Conservation (phyloP, 768 basidiomycete genomes). For the Amanita phalloides region DNA sequence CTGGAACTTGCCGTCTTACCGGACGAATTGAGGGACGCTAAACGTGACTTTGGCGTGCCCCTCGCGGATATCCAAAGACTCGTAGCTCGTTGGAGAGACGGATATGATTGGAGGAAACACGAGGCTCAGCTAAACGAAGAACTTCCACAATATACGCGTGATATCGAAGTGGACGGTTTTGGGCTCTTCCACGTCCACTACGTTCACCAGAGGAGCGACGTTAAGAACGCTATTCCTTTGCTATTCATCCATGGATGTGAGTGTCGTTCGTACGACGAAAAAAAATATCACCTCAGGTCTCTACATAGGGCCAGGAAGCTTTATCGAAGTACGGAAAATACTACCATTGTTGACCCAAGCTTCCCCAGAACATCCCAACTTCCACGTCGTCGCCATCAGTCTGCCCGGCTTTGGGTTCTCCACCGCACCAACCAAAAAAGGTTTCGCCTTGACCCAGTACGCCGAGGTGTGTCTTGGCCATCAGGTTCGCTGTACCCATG, state of each 20-base stretch:
- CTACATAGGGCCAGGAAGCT: slow-evolving; percentile 46
- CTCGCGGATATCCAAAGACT: slow-evolving; percentile 38
- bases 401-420: slow-evolving; percentile 59
- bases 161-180: slow-evolving; percentile 36
- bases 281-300: not conserved
- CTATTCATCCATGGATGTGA: slow-evolving; percentile 42
- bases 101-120: slow-evolving; percentile 44
- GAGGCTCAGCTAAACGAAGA: slow-evolving; percentile 39
- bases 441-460: slow-evolving; percentile 34
- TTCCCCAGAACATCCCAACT: slow-evolving; percentile 35
- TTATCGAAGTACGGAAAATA: slow-evolving; percentile 47
- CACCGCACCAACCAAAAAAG: slow-evolving; percentile 37
- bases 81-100: slow-evolving; percentile 33
- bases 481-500: slow-evolving; percentile 21
- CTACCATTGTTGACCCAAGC: slow-evolving; percentile 38
- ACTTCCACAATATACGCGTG: slow-evolving; percentile 45
- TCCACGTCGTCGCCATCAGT: slow-evolving; percentile 52
- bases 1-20: slow-evolving; percentile 30
- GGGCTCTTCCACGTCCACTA: slow-evolving; percentile 43
- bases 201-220: slow-evolving; percentile 39
- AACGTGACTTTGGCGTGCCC: slow-evolving; percentile 35
- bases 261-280: slow-evolving; percentile 7
- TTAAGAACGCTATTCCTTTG: slow-evolving; percentile 32
- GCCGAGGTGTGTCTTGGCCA: slow-evolving; percentile 33
- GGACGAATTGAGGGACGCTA: slow-evolving; percentile 28